These are phyloP conservation scores for Phycomyces nitens DNA, from an alignment of 192 early-diverging fungal genomes.

Conservation along the genomic window DNA sequence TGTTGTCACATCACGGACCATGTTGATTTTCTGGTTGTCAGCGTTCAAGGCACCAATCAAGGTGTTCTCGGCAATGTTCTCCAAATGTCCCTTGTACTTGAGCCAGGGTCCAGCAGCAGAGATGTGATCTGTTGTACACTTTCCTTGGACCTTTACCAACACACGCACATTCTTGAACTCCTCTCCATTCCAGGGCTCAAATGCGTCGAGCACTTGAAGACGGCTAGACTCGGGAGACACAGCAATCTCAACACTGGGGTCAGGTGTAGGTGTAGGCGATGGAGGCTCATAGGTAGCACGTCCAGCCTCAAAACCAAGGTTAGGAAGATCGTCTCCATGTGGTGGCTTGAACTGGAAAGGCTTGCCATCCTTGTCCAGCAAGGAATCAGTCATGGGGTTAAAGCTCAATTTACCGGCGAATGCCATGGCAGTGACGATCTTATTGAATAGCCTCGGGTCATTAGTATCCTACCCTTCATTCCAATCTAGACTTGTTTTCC, in stretches of 20 bases:
- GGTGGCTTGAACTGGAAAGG: conserved; percentile 83
- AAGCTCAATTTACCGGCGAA: conserved; percentile 86
- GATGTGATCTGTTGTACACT: conserved; percentile 99
- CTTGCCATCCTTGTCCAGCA: conserved; percentile 66
- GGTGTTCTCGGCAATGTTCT: conserved; percentile 98
- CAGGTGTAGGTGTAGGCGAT: conserved; percentile 37
- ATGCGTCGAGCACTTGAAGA: conserved; percentile 88
- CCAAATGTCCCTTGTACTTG: conserved; percentile 96
- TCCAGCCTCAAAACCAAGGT: conserved; percentile 75
- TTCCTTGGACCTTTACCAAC: conserved; percentile 94
- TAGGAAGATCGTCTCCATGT: conserved; percentile 78
- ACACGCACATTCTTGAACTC: conserved; percentile 77
- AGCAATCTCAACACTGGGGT: conserved; percentile 51
- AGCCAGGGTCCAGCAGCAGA: conserved; percentile 97
- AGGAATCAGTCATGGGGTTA: conserved; percentile 83
- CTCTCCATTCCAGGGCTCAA: conserved; percentile 74
- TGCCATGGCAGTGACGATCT: conserved; percentile 91
- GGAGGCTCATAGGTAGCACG: conserved; percentile 60
- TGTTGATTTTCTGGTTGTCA: conserved; percentile 85
- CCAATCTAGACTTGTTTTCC: no score
- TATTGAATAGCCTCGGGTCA: not conserved
- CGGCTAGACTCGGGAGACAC: conserved; percentile 65
- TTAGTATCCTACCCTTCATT: not conserved
- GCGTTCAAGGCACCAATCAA: conserved; percentile 95
- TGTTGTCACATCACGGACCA: conserved; percentile 59